These are phyloP conservation scores for Plenodomus biglobosus DNA, from an alignment of 2,329 filamentous ascomycete species.

Conservation along the genomic window DNA sequence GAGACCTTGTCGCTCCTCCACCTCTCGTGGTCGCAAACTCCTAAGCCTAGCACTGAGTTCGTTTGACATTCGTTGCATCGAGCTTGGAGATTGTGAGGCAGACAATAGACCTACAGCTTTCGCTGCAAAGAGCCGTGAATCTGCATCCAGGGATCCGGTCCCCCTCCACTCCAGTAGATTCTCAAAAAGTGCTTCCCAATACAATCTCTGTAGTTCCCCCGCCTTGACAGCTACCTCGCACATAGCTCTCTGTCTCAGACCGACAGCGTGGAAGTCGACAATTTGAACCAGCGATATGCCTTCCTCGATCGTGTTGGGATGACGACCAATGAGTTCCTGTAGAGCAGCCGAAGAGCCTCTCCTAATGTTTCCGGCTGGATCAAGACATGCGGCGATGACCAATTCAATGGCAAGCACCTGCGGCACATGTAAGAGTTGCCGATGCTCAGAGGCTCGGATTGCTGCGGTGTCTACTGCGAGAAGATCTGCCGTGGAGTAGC, in stretches of 20 bases:
- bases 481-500: slow-evolving; percentile 81
- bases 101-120: slow-evolving; percentile 65
- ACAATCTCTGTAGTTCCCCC: slow-evolving; percentile 63
- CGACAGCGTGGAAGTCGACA: slow-evolving; percentile 92
- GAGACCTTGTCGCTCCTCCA: slow-evolving; percentile 70
- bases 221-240: slow-evolving; percentile 72
- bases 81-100: slow-evolving; percentile 43
- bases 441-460: slow-evolving; percentile 49
- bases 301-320: slow-evolving; percentile 78
- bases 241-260: slow-evolving; percentile 80
- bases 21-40: slow-evolving; percentile 58
- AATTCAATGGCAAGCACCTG: slow-evolving; percentile 81
- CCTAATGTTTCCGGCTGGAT: slow-evolving; percentile 90
- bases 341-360: slow-evolving; percentile 89
- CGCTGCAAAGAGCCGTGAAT: slow-evolving; percentile 72
- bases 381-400: slow-evolving; percentile 77
- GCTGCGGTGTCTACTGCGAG: slow-evolving; percentile 57
- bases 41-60: slow-evolving; percentile 50
- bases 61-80: slow-evolving; percentile 43
- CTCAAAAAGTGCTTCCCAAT: slow-evolving; percentile 69
- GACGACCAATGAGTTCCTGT: slow-evolving; percentile 89
- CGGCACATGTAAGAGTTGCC: slow-evolving; percentile 54
- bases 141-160: slow-evolving; percentile 74
- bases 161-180: slow-evolving; percentile 83
- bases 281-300: slow-evolving; percentile 86